These are phyloP conservation scores for Scheffersomyces segobiensis DNA, from an alignment of 1,139 yeast genomes.

Conservation along the genomic window DNA sequence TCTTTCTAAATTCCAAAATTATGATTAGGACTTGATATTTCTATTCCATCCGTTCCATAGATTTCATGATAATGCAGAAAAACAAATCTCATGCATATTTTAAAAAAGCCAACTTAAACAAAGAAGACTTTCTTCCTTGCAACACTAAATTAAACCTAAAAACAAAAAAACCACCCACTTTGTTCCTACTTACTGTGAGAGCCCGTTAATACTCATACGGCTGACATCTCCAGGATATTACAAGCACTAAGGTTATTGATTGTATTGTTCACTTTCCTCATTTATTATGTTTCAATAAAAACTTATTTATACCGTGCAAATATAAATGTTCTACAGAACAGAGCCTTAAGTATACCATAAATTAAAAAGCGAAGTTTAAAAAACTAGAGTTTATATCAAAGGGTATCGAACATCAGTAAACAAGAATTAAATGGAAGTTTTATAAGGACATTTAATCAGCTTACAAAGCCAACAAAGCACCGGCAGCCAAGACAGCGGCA, in stretches of 20 bases:
- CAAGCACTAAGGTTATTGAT: not conserved
- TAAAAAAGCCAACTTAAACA: not conserved
- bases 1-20: too few species aligned
- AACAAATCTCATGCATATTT: too few species aligned
- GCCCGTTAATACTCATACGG: not conserved
- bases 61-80: not conserved
- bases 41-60: not conserved
- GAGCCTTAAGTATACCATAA: not conserved
- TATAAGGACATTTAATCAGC: conserved; percentile 7
- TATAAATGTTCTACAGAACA: not conserved
- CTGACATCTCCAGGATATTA: not conserved
- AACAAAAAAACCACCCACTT: not conserved
- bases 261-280: not conserved
- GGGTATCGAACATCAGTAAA: not conserved
- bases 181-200: not conserved
- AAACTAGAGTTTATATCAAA: not conserved
- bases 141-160: too few species aligned
- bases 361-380: not conserved
- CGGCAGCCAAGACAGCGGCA: conserved; percentile 53
- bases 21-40: not conserved
- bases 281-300: not conserved
- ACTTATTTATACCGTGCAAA: not conserved
- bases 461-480: conserved; percentile 55
- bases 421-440: not conserved
- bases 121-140: not conserved